Conservation (phyloP, 202 grass and related monocot species). For the Elaeis oleifera region DNA sequence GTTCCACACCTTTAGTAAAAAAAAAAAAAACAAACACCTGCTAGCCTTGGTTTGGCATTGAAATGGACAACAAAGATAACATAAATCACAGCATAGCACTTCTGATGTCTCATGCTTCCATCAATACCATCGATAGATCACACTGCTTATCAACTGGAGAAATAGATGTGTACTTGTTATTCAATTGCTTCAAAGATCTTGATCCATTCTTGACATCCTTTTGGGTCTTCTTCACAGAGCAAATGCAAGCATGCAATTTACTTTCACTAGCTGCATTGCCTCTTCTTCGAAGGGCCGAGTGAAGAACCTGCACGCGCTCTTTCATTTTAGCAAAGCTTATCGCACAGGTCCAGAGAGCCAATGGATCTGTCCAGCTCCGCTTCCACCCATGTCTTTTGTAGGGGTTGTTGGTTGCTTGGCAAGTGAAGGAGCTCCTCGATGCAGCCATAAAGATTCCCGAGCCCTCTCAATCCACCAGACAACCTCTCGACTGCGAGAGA, state of each 20-base stretch:
- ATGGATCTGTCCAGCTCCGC: conserved; percentile 10
- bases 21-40: conserved; percentile 4
- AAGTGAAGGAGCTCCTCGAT: conserved; percentile 16
- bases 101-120: not conserved
- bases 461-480: conserved; percentile 3
- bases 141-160: no score
- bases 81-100: not conserved
- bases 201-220: no score
- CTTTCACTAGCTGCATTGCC: no score
- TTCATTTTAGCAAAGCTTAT: not conserved
- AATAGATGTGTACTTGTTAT: no score
- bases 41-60: not conserved
- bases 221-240: no score
- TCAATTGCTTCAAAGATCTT: no score
- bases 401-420: not conserved
- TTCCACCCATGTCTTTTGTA: conserved; percentile 7
- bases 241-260: no score
- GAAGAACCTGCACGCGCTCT: conserved; percentile 2
- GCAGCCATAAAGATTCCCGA: not conserved
- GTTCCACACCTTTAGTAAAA: not conserved
- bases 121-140: not conserved
- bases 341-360: conserved; percentile 3
- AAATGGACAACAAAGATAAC: not conserved
- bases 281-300: conserved; percentile 1
- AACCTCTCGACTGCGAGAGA: not conserved